Evolutionary conservation across 305 asterid genomes (phyloP).

Genomic region (Caryopteris hybrid): DNA sequence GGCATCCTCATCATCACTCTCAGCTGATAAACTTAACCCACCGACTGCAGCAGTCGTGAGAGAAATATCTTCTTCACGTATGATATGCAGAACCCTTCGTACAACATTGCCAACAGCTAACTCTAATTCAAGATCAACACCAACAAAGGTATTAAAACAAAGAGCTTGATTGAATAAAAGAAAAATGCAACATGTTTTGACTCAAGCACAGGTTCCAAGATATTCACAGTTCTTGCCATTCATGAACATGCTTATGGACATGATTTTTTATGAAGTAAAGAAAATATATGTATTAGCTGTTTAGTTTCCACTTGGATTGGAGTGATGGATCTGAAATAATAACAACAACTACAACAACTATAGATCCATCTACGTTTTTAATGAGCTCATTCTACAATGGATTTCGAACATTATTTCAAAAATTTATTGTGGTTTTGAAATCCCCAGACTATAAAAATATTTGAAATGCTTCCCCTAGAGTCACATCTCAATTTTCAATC

Average conservation of each 20-base stretch:
- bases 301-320: background rate
- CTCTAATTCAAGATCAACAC: slow-evolving; percentile 52
- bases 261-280: background rate
- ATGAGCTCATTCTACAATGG: background rate
- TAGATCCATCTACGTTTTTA: background rate
- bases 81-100: slow-evolving; percentile 89
- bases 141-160: slow-evolving; percentile 18
- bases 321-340: background rate
- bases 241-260: background rate
- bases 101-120: slow-evolving; percentile 95
- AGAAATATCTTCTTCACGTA: slow-evolving; percentile 94
- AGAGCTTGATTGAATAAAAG: background rate
- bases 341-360: background rate
- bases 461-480: background rate
- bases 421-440: background rate
- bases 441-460: background rate
- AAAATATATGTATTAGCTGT: background rate
- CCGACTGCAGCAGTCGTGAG: slow-evolving; percentile 82
- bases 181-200: background rate
- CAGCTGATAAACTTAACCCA: slow-evolving; percentile 61
- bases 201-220: background rate
- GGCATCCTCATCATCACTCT: slow-evolving; percentile 70
- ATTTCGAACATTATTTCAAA: background rate
- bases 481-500: background rate
- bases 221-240: too few species aligned